phyloP scores from a whole-genome alignment of 75 land plant genomes.

The Pinus taeda region DNA sequence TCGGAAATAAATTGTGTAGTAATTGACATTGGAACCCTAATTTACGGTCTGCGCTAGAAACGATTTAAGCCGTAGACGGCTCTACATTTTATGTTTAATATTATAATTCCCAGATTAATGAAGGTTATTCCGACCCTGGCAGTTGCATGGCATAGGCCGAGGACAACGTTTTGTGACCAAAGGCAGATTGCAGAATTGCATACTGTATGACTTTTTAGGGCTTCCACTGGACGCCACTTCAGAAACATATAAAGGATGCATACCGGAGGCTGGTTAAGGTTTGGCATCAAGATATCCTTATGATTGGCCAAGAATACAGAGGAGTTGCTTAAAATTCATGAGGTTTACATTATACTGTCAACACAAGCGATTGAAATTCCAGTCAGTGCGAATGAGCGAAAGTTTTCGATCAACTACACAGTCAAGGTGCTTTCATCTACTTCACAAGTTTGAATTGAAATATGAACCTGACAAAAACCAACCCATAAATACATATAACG shows the following conservation, averaged over 20 bases:
- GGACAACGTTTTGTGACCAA: neutral
- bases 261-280: slow-evolving; percentile 5
- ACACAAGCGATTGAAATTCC: neutral
- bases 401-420: no score
- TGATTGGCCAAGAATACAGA: neutral
- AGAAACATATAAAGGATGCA: slow-evolving; percentile 8
- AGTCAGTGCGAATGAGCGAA: no score
- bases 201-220: slow-evolving; percentile 6
- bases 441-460: no score
- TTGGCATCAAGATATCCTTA: slow-evolving; percentile 5
- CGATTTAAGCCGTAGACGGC: neutral
- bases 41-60: neutral
- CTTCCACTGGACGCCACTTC: neutral
- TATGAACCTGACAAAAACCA: no score
- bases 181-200: neutral
- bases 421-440: no score
- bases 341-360: slow-evolving; percentile 5
- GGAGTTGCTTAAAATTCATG: slow-evolving; percentile 7
- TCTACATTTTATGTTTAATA: neutral
- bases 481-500: no score
- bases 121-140: neutral
- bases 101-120: neutral
- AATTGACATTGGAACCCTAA: neutral
- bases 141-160: neutral
- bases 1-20: neutral